Percentiles rank a stretch among this genome's conserved stretches.
These are phyloP conservation scores for Trypanosoma melophagium DNA, from an alignment of 208 protist genomes.

Conservation along the genomic window DNA sequence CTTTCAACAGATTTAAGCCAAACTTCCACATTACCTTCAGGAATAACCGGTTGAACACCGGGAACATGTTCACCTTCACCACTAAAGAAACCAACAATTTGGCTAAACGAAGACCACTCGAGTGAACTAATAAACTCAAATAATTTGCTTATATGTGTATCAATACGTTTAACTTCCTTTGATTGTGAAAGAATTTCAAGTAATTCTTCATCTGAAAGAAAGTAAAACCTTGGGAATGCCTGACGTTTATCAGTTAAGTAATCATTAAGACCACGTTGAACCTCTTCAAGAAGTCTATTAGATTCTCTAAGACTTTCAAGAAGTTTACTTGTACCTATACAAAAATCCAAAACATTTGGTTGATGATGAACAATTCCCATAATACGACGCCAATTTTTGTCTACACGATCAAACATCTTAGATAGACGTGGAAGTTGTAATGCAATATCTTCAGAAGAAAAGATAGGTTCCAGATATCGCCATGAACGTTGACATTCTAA, in stretches of 20 bases:
- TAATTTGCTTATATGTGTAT: conserved; percentile 94
- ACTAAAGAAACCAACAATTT: conserved; percentile 93
- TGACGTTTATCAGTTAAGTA: conserved; percentile 96
- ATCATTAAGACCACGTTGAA: conserved; percentile 97
- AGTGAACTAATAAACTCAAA: conserved; percentile 94
- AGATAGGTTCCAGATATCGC: conserved; percentile 98
- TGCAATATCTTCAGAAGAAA: conserved; percentile 95
- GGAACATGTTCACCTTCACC: conserved; percentile 92
- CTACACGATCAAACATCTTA: conserved; percentile 95
- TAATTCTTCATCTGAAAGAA: conserved; percentile 92
- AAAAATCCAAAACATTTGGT: conserved; percentile 93
- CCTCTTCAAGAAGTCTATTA: conserved; percentile 94
- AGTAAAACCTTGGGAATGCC: conserved; percentile 94
- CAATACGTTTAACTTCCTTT: conserved; percentile 94
- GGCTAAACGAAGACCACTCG: conserved; percentile 71
- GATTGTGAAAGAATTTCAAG: conserved; percentile 96
- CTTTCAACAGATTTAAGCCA: conserved; percentile 95
- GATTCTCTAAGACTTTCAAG: conserved; percentile 93
- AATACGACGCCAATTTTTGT: conserved; percentile 94
- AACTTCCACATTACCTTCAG: conserved; percentile 94
- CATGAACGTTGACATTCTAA: conserved; percentile 94
- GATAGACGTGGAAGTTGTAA: conserved; percentile 93
- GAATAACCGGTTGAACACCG: conserved; percentile 78
- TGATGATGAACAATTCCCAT: conserved; percentile 86
- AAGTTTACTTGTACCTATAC: conserved; percentile 92